phyloP scores from a whole-genome alignment of 768 basidiomycete genomes.

The Dacryopinax spathularia region DNA sequence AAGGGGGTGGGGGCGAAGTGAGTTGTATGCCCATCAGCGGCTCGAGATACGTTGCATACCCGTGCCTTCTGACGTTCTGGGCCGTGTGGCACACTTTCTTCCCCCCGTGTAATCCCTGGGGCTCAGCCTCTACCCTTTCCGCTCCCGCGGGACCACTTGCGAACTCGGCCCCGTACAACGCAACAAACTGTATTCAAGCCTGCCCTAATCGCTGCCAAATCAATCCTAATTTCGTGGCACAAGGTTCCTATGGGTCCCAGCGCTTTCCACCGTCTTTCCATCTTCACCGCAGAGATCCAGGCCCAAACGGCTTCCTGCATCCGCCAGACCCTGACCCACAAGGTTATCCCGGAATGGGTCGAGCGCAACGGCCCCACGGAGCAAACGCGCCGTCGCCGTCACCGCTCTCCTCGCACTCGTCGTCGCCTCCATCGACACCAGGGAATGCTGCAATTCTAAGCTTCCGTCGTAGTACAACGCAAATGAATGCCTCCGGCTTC shows the following conservation, averaged over 20 bases:
- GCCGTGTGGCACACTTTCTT: neutral
- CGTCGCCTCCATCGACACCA: no score
- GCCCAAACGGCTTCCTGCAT: neutral
- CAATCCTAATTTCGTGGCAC: no score
- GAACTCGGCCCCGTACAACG: neutral
- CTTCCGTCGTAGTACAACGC: neutral
- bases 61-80: slow-evolving; percentile 1
- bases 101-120: no score
- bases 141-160: neutral
- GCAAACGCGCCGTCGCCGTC: no score
- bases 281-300: neutral
- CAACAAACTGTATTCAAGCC: neutral
- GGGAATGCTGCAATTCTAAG: neutral
- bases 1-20: no score
- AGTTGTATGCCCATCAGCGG: no score
- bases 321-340: neutral
- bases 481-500: neutral
- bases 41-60: neutral
- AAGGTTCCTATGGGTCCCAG: no score
- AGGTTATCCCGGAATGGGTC: neutral
- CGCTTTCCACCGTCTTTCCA: neutral
- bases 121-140: neutral
- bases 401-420: no score
- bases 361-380: no score
- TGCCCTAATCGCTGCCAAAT: neutral